phyloP scores from a whole-genome alignment of 148 eudicot species.

The Camellia granthamiana region DNA sequence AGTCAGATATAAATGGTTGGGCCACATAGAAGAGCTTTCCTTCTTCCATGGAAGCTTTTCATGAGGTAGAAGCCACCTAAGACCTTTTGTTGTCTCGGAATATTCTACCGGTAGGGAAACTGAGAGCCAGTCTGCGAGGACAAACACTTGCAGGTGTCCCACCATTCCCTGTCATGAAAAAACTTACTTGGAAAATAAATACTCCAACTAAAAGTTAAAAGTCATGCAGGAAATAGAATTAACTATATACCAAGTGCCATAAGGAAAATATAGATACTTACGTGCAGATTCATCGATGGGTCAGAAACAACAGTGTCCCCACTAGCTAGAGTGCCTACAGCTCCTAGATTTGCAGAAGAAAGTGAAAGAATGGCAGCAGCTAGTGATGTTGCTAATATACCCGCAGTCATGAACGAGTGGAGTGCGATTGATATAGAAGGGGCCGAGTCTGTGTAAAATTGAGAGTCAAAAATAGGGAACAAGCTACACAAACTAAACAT shows the following conservation, averaged over 20 bases:
- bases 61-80: slow-evolving; percentile 19
- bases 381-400: slow-evolving; percentile 22
- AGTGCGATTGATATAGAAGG: slow-evolving; percentile 19
- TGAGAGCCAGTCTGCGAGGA: slow-evolving; percentile 18
- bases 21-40: slow-evolving; percentile 17
- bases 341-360: slow-evolving; percentile 22
- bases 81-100: slow-evolving; percentile 21
- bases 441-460: slow-evolving; percentile 4
- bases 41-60: slow-evolving; percentile 22
- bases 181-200: not conserved
- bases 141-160: slow-evolving; percentile 26
- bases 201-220: not conserved
- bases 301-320: not conserved
- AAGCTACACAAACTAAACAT: not conserved
- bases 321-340: slow-evolving; percentile 5
- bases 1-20: not conserved
- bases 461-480: not conserved
- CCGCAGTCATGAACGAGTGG: slow-evolving; percentile 21
- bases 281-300: slow-evolving; percentile 21
- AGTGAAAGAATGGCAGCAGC: slow-evolving; percentile 16
- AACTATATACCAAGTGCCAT: not conserved
- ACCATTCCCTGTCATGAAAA: slow-evolving; percentile 17
- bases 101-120: slow-evolving; percentile 18
- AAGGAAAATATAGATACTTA: slow-evolving; percentile 2
- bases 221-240: not conserved